Base-by-base conservation (phyloP, 805 yeast species). In the Wilhelminamyces savonicus region DNA sequence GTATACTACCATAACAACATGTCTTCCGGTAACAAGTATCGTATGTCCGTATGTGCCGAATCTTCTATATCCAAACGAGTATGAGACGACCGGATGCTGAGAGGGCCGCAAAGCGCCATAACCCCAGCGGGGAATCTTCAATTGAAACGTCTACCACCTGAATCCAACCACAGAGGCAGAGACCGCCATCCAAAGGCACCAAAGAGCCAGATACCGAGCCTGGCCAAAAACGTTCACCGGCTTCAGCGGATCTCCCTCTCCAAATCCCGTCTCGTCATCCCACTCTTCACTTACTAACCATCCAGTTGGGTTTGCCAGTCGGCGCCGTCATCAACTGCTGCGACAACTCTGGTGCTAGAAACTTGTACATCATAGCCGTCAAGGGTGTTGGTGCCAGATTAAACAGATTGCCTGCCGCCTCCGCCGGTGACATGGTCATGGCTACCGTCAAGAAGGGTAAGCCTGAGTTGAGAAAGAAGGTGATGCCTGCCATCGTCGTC, bases 401-500 rank as follows among this genome's bases (percentile, higher is more conserved):
- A 68, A 94, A 90, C 90, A 92, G 98, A 82, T 82, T 92, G 60
- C 99, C 99, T 70, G 98, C 98, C 63, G 98, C 97, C 57, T 87
- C 97, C 61, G 90, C 92, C 57, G 99, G 99, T 79, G 99, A 94
- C 74, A 86, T 86, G 95, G 95, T 85, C 63, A 85, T 85, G 90
- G 71, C 98, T 60, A 92, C 99, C 59, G 99, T 92, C 69, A 92
- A 92, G 86, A 92, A 94, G 78, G 99, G 99, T 84, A 92, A 92
- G 87, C 99, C 99, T 70, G 99, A 92, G 76, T 86, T 92, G 70
- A 88, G 99, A 82, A 92, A 92, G 95, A 92, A 92, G 82, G 97
- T 92, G 58, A 88, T 94, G 96, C 98, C 97, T 71, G 98, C 98
- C 59, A 86, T 92, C 59, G 97, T 92, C 64, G 82, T 92, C 52